These are phyloP conservation scores for Neofusicoccum kwambonambiense DNA, from an alignment of 2,329 filamentous ascomycete species.

Conservation along the genomic window DNA sequence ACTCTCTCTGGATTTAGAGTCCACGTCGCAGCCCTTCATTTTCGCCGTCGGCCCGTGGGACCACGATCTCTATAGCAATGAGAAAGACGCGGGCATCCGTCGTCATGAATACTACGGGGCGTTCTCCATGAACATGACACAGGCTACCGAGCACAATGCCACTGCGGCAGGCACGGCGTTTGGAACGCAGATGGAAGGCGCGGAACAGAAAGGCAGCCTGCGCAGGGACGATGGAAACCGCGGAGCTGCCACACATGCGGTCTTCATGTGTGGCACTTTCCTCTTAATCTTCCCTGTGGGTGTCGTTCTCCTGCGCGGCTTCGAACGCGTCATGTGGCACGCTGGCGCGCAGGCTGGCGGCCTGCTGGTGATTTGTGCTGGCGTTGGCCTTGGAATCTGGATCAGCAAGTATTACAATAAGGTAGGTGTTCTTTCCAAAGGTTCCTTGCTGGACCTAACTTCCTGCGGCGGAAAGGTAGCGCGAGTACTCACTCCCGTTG, in stretches of 20 bases:
- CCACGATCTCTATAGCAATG: slow-evolving; percentile 43
- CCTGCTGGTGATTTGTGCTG: slow-evolving; percentile 49
- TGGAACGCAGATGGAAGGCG: slow-evolving; percentile 19
- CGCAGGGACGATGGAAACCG: slow-evolving; percentile 28
- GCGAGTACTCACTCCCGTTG: background rate
- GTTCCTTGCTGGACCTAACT: no score
- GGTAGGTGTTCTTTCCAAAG: slow-evolving; percentile 41
- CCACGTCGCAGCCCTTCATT: slow-evolving; percentile 50
- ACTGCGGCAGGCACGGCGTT: slow-evolving; percentile 24
- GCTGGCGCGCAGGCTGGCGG: slow-evolving; percentile 54
- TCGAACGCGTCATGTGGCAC: slow-evolving; percentile 56
- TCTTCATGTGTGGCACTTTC: slow-evolving; percentile 57
- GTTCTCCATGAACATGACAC: slow-evolving; percentile 57
- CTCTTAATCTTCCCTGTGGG: slow-evolving; percentile 58
- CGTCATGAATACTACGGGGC: slow-evolving; percentile 55
- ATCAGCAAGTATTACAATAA: slow-evolving; percentile 56
- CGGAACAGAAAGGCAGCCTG: background rate
- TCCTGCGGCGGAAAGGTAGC: no score
- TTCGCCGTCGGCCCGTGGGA: slow-evolving; percentile 57
- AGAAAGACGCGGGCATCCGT: slow-evolving; percentile 46
- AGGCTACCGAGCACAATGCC: slow-evolving; percentile 40
- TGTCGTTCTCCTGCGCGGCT: slow-evolving; percentile 52
- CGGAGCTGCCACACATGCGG: slow-evolving; percentile 32
- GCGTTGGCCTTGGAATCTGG: slow-evolving; percentile 54
- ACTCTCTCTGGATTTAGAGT: slow-evolving; percentile 47